phyloP scores from a whole-genome alignment of 805 yeast genomes.

The Myxozyma lipomycoides region DNA sequence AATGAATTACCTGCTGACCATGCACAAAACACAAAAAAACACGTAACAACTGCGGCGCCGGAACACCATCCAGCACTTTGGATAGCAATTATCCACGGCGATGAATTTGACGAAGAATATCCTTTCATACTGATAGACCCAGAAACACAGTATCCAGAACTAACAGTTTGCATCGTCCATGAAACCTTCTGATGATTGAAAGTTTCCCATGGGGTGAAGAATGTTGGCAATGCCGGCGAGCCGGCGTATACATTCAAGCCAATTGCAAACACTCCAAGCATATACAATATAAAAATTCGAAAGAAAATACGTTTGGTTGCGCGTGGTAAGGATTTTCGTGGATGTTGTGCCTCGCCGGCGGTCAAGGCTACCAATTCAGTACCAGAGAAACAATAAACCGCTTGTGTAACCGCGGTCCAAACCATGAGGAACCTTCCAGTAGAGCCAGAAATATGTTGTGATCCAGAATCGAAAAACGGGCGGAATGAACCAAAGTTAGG shows the following conservation, averaged over 20 bases:
- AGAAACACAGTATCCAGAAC: constrained; percentile 12
- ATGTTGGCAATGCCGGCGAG: constrained; percentile 12
- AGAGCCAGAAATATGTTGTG: constrained; percentile 13
- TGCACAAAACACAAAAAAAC: constrained; percentile 41
- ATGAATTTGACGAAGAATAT: constrained; percentile 55
- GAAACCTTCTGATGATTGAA: constrained; percentile 39
- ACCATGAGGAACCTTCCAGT: constrained; percentile 55
- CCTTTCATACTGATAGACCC: constrained; percentile 22
- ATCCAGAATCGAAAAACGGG: constrained; percentile 10
- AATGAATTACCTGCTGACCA: constrained; percentile 71
- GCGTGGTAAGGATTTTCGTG: constrained; percentile 60
- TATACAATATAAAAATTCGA: constrained; percentile 69
- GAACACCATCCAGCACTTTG: constrained; percentile 62
- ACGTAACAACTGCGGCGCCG: constrained; percentile 64
- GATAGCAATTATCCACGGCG: constrained; percentile 75
- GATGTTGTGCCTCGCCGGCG: constrained; percentile 71
- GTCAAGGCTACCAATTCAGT: constrained; percentile 70
- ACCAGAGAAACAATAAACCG: constrained; percentile 74
- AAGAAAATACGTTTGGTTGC: constrained; percentile 80
- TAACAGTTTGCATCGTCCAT: constrained; percentile 6
- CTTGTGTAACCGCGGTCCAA: constrained; percentile 64
- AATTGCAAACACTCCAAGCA: constrained; percentile 51
- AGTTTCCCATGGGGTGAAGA: constrained; percentile 39
- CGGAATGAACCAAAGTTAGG: constrained; percentile 23
- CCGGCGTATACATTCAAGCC: constrained; percentile 54